Base-by-base conservation (phyloP, 2,329 filamentous ascomycete species). In the Tolypocladium nubicola region DNA sequence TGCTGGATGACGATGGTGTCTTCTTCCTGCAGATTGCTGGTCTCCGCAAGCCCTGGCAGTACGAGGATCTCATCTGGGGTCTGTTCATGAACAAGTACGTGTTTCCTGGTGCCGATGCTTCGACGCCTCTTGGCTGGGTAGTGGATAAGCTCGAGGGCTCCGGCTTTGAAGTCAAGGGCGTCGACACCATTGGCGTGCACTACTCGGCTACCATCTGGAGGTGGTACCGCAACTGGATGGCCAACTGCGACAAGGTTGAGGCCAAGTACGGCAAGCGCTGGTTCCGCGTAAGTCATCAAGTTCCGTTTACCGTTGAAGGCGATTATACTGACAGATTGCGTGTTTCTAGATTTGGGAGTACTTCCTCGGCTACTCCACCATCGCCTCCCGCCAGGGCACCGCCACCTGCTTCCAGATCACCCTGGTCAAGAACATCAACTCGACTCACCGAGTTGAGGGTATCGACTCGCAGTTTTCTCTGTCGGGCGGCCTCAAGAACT, bases 11-110 rank as follows among this genome's bases (percentile, higher is more conserved):
- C 64, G 91, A 97, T 64, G 94, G 94, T 72, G 84, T 90, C 63
- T 96, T 97, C 79, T 97, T 94, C 83, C 81, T 97, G 60, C 94
- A 97, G 75, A 91, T 95, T 66, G 91, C 93, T 66, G 94, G 94
- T 76, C 83, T 99, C 61, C 88, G 94, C 66, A 95, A 95, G 79
- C 79, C 82, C 62, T 97, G 94, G 94, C 94, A 97, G 75, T 97
- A 96, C 70, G 92, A 97, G 80, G 93, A 97, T 76, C 83, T 97
- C 55, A 89, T 93, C 73, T 97, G 94, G 94, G 94, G 94, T 71
- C 82, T 97, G 52, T 97, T 97, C 83, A 96, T 97, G 91, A 97
- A 97, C 86, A 97, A 96, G 79, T 96, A 97, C 75, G 82, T 97
- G 73, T 97, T 97, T 83, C 94, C 92, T 39, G 94, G 94, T 71